Percentiles rank a stretch among this genome's conserved stretches.
Evolutionary conservation across 2,329 filamentous ascomycete genomes (phyloP).

Genomic region (Trichoderma polysporum): DNA sequence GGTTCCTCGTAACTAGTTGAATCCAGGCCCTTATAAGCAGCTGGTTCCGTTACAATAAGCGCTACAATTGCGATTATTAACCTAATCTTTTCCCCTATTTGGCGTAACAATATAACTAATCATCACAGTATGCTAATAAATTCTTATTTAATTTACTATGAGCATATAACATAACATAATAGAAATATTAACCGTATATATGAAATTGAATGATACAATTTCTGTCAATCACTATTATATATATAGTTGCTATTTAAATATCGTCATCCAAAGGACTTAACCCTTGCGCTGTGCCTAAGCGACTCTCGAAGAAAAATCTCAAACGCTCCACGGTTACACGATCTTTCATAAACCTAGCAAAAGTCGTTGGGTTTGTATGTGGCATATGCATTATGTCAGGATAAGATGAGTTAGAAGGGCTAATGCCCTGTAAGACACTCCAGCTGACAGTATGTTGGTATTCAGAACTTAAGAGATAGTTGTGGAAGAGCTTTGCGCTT

Average conservation of each 20-base stretch:
- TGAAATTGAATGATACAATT: too few relatives aligned
- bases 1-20: too few relatives aligned
- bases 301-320: conserved; percentile 43
- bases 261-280: conserved; percentile 37
- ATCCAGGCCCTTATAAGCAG: too few relatives aligned
- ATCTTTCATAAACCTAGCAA: conserved; percentile 44
- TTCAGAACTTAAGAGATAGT: conserved; percentile 45
- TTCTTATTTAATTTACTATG: too few relatives aligned
- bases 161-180: too few relatives aligned
- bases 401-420: conserved; percentile 30
- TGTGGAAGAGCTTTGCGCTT: conserved; percentile 50
- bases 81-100: too few relatives aligned
- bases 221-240: not conserved
- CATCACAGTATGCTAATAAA: too few relatives aligned
- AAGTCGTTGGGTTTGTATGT: conserved; percentile 39
- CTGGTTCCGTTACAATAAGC: too few relatives aligned
- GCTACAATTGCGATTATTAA: too few relatives aligned
- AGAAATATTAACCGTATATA: too few relatives aligned
- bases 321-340: conserved; percentile 42
- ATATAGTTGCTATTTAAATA: conserved; percentile 21
- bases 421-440: conserved; percentile 39
- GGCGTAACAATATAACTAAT: too few relatives aligned
- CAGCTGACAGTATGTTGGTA: conserved; percentile 35
- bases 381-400: conserved; percentile 29
- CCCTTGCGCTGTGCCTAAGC: conserved; percentile 44